Conservation (phyloP, 2,329 filamentous ascomycete species). For the Fusarium abutilonis region DNA sequence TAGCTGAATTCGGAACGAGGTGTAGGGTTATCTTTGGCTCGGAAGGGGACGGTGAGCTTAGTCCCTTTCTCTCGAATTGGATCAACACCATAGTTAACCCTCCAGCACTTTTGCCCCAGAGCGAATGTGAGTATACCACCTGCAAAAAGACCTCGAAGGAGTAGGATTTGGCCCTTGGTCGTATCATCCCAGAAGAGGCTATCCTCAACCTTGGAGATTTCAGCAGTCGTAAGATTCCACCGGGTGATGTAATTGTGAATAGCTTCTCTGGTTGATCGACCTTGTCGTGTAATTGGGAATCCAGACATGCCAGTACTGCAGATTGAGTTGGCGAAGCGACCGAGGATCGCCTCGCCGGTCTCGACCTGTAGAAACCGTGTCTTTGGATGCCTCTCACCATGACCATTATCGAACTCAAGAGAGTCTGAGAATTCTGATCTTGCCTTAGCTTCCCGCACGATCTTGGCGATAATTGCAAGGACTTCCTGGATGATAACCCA, state of each 20-base stretch:
- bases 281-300: conserved; percentile 55
- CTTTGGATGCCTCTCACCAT: conserved; percentile 56
- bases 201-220: conserved; percentile 52
- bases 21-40: conserved; percentile 67
- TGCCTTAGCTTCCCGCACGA: conserved; percentile 43
- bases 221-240: conserved; percentile 34
- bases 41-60: conserved; percentile 66
- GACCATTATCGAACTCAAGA: conserved; percentile 54
- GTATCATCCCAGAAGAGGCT: conserved; percentile 51
- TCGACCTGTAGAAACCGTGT: conserved; percentile 57
- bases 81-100: conserved; percentile 71
- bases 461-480: conserved; percentile 54
- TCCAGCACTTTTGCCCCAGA: conserved; percentile 68
- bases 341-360: conserved; percentile 47
- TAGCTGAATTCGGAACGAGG: conserved; percentile 69
- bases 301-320: conserved; percentile 54
- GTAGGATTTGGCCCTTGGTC: conserved; percentile 52
- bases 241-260: conserved; percentile 59
- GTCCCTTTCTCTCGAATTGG: conserved; percentile 52
- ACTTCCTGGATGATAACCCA: conserved; percentile 67
- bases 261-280: conserved; percentile 42
- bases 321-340: conserved; percentile 52
- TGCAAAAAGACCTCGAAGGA: conserved; percentile 66
- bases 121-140: conserved; percentile 63
- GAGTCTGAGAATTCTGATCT: conserved; percentile 48